Conservation (phyloP, 108 stramenopile genomes). For the Epipyxis sp. region DNA sequence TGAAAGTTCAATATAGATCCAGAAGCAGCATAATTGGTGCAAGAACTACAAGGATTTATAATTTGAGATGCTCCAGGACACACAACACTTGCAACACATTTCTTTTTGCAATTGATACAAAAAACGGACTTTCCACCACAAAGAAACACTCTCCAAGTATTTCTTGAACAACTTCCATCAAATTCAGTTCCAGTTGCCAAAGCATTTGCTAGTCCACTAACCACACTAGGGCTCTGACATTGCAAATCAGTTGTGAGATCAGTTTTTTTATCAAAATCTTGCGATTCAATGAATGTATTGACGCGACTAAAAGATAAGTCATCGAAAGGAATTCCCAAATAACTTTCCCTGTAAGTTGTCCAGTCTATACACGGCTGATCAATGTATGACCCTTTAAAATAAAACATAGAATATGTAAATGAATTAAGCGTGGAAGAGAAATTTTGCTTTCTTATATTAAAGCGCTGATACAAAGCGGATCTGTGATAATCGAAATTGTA, state of each 20-base stretch:
- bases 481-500: neutral
- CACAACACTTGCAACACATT: neutral
- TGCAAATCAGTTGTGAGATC: neutral
- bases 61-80: conserved; percentile 1
- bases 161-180: neutral
- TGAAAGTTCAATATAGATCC: neutral
- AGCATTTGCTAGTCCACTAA: neutral
- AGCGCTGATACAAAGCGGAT: neutral
- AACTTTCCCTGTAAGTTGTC: neutral
- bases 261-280: neutral
- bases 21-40: neutral
- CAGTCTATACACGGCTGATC: neutral
- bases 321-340: neutral
- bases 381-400: neutral
- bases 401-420: neutral
- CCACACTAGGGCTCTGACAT: neutral
- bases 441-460: no score
- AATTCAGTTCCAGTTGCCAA: neutral
- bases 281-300: neutral
- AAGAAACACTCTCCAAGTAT: neutral
- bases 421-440: neutral
- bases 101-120: conserved; percentile 8
- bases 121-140: neutral
- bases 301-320: neutral
- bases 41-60: neutral